Conservation (phyloP, 2,329 filamentous ascomycete species). For the Aspergillus pseudoviridinutans region DNA sequence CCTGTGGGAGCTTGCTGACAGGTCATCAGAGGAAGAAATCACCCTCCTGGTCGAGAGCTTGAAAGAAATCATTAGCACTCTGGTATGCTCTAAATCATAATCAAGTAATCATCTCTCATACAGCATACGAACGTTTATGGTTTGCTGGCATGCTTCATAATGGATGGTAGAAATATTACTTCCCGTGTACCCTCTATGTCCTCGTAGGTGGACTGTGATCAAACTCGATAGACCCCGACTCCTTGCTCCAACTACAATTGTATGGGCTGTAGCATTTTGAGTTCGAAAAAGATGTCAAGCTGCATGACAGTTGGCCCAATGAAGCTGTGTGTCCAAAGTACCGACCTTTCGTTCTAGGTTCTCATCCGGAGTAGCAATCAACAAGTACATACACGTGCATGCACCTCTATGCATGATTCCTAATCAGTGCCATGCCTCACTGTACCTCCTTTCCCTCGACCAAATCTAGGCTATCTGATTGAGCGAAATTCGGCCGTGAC, state of each 20-base stretch:
- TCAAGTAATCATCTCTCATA: background rate
- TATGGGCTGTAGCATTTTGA: background rate
- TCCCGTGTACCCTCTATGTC: background rate
- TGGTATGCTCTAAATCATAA: background rate
- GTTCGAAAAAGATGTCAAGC: background rate
- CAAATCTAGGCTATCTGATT: background rate
- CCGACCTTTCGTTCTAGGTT: background rate
- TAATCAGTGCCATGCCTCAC: background rate
- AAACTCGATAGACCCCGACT: background rate
- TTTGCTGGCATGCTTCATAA: background rate
- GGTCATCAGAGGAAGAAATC: constrained; percentile 13
- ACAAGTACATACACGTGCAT: background rate
- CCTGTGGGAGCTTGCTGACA: background rate
- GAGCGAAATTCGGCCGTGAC: background rate
- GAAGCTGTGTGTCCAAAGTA: background rate
- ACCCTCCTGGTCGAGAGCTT: constrained; percentile 13
- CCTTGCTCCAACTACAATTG: background rate
- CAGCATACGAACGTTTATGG: background rate
- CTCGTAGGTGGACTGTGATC: background rate
- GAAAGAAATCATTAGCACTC: constrained; percentile 6
- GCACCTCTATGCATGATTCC: background rate
- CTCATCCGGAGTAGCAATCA: background rate
- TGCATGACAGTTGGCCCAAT: background rate
- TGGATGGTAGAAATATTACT: background rate
- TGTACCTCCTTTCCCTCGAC: background rate